Evolutionary conservation across 768 basidiomycete genomes (phyloP), one percentile per base, ranked within the genome.

Genomic region (Suillus occidentalis): DNA sequence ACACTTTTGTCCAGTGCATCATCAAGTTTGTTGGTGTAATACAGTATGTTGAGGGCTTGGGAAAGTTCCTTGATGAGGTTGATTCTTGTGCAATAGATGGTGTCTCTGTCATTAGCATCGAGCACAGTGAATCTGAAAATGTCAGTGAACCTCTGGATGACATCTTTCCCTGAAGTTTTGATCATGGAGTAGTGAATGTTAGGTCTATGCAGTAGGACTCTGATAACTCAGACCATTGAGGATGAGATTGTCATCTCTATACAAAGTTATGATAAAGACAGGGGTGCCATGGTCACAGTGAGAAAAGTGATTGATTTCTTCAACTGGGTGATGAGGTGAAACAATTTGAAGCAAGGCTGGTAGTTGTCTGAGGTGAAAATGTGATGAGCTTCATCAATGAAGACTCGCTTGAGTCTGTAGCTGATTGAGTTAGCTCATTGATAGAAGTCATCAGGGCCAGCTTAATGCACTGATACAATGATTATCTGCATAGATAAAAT

Each of bases 341-440:
- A 66, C 0, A 69, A 22, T 16, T 64, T 69, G 63, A 69, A 68
- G 37, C 69, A 69, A 0, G 39, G 3, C 0, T 59, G 7, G n/a
- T 68, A 68, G 0, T 56, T 43, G 5, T 52, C 67, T 0, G 67
- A 68, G 10, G 14, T 40, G 8, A 67, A 13, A 20, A 68, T 14
- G 6, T 67, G 57, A 10, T 69, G 68, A 0, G 67, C 67, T 13
- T 69, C 64, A 7, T 69, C 64, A 0, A 69, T 6, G n/a, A 69
- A 68, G 1, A 68, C 0, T 0, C 49, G 43, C 9, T 55, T 43
- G 0, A 68, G 9, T 1, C 68, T 0, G 0, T 1, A 0, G 0
- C 53, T 45, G 25, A 40, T 65, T 0, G 61, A 61, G 0, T 61
- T 22, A 0, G 60, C 61, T 62, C 68, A 69, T 18, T 18, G 4